Conservation (phyloP, 495 filamentous ascomycete genomes). For the Trichocladium uniseriatum region DNA sequence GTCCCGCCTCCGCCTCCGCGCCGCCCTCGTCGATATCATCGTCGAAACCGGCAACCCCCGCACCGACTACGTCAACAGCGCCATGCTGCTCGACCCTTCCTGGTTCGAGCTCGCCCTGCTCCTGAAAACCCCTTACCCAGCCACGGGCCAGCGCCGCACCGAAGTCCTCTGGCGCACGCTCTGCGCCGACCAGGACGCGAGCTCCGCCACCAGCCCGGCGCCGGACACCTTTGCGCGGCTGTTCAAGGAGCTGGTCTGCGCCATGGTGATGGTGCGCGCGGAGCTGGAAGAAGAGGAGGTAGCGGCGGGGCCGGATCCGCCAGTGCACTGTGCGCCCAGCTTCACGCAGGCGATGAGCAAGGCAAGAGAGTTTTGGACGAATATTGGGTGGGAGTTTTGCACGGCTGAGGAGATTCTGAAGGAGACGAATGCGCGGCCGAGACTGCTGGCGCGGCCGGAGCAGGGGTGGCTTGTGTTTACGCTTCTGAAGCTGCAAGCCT, state of each 20-base stretch:
- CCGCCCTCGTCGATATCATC: conserved; percentile 3
- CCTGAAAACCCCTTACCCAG: conserved; percentile 2
- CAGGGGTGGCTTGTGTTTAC: conserved; percentile 7
- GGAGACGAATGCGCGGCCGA: neutral
- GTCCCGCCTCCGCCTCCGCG: neutral
- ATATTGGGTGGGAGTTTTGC: neutral
- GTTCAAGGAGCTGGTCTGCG: conserved; percentile 7
- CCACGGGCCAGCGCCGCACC: neutral
- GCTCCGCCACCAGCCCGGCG: neutral
- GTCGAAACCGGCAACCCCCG: conserved; percentile 2
- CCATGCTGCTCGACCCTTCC: conserved; percentile 2
- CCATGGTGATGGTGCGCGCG: conserved; percentile 10
- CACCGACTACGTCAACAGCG: conserved; percentile 8
- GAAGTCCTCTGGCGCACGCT: conserved; percentile 14
- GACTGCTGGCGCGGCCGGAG: neutral
- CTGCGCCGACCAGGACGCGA: conserved; percentile 9
- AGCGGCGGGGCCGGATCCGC: neutral
- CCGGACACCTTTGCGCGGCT: neutral
- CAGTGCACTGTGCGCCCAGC: neutral
- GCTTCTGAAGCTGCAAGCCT: conserved; percentile 3
- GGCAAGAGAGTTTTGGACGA: neutral
- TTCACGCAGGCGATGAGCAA: conserved; percentile 7
- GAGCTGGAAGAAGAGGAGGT: conserved; percentile 6
- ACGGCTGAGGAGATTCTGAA: neutral
- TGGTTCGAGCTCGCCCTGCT: conserved; percentile 9